A percentile compares a stretch with the other conserved stretches of the same genome.
These are phyloP conservation scores for Nicotiana paniculata DNA, from an alignment of 257 asterid species.

Conservation along the genomic window DNA sequence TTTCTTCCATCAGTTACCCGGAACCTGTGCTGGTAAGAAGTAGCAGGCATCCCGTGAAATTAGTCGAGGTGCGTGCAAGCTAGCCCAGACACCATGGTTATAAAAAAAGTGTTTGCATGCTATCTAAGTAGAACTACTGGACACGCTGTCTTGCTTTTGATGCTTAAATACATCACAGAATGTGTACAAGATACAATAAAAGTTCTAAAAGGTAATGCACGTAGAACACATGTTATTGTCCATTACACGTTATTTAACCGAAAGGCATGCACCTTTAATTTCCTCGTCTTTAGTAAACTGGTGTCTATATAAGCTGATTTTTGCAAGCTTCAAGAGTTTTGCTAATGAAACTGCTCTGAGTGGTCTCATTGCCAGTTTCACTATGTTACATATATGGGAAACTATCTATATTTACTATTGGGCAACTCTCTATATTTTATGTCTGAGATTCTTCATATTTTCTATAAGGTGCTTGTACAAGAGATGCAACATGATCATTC, in stretches of 20 bases:
- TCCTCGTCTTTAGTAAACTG: not conserved
- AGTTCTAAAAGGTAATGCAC: not conserved
- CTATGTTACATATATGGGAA: not conserved
- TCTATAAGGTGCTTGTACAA: not conserved
- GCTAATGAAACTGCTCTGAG: not conserved
- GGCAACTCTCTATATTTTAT: not conserved
- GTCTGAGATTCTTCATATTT: not conserved
- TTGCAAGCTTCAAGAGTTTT: not conserved
- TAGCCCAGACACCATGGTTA: too few relatives aligned
- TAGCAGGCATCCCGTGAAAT: too few relatives aligned
- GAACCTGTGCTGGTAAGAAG: too few relatives aligned
- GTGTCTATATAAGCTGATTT: not conserved
- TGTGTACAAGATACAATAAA: not conserved
- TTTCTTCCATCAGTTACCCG: too few relatives aligned
- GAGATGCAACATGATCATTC: too few relatives aligned
- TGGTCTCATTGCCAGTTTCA: not conserved
- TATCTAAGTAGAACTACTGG: not conserved
- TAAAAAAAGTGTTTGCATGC: not conserved
- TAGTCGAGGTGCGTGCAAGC: too few relatives aligned
- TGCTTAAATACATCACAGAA: not conserved
- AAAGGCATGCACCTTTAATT: not conserved
- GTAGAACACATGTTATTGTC: not conserved
- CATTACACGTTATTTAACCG: not conserved
- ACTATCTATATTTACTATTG: not conserved
- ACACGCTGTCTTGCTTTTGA: not conserved